These are phyloP conservation scores for Pestalotiopsis sp. DNA, from an alignment of 2,329 filamentous ascomycete genomes.

Conservation along the genomic window DNA sequence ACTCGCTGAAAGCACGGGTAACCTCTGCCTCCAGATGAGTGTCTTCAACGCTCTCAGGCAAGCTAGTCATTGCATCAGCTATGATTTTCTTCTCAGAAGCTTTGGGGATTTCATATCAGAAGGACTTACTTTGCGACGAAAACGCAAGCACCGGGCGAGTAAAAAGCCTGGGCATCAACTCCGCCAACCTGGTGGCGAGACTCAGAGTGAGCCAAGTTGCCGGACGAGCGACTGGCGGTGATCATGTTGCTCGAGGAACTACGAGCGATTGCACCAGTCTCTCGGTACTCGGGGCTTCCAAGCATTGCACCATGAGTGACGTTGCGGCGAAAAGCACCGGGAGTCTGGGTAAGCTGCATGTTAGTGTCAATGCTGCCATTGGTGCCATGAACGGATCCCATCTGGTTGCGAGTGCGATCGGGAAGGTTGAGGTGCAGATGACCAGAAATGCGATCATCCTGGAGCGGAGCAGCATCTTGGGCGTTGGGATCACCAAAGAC, in stretches of 20 bases:
- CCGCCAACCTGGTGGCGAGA: constrained; percentile 25
- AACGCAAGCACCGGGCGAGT: constrained; percentile 57
- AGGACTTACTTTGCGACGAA: constrained; percentile 65
- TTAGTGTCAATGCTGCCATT: not conserved
- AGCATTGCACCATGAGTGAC: constrained; percentile 11
- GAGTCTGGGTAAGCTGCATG: not conserved
- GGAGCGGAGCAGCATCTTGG: not conserved
- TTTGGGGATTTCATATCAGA: not conserved
- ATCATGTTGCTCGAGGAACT: not conserved
- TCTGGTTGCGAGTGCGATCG: not conserved
- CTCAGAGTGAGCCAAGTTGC: constrained; percentile 12
- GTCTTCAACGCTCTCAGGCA: constrained; percentile 52
- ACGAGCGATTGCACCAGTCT: not conserved
- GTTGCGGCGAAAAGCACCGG: not conserved
- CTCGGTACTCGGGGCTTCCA: not conserved
- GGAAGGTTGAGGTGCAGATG: not conserved
- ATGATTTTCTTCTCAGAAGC: not conserved
- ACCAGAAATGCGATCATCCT: not conserved
- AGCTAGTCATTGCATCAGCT: constrained; percentile 36
- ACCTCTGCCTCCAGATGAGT: constrained; percentile 52
- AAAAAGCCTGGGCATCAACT: constrained; percentile 52
- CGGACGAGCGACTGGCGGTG: constrained; percentile 12
- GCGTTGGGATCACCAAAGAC: constrained; percentile 16
- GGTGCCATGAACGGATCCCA: not conserved
- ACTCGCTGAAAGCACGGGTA: constrained; percentile 51